These are phyloP conservation scores for Inga oerstediana DNA, from an alignment of 306 rosid species.

Conservation along the genomic window DNA sequence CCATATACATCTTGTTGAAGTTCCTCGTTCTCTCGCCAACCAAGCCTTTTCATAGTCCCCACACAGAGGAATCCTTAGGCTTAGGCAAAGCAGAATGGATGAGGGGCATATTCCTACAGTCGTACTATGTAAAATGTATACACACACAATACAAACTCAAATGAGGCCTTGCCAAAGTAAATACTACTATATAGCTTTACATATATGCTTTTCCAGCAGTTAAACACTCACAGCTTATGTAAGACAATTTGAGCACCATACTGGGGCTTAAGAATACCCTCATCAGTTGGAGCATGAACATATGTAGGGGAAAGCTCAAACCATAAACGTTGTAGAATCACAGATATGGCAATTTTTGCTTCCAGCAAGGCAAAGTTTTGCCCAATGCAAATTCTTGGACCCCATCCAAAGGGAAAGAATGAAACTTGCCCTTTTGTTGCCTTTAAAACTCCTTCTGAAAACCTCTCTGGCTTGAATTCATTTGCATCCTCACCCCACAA, in stretches of 20 bases:
- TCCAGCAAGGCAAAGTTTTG: conserved; percentile 39
- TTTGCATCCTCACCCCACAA: conserved; percentile 37
- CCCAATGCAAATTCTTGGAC: conserved; percentile 35
- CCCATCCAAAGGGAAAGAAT: conserved; percentile 36
- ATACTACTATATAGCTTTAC: neutral
- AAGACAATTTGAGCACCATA: neutral
- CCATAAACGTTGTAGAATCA: conserved; percentile 43
- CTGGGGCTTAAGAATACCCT: neutral
- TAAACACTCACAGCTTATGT: neutral
- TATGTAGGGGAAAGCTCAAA: conserved; percentile 46
- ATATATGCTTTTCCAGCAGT: neutral
- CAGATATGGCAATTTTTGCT: conserved; percentile 40
- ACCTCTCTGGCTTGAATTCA: conserved; percentile 37
- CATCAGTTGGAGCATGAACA: conserved; percentile 16
- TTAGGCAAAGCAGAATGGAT: too few species aligned
- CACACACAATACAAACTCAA: neutral
- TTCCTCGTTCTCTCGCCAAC: too few species aligned
- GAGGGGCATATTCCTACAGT: too few species aligned
- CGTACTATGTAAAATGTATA: neutral
- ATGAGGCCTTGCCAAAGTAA: neutral
- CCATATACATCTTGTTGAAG: neutral
- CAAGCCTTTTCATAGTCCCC: too few species aligned
- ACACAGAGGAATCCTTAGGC: too few species aligned
- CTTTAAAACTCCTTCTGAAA: conserved; percentile 33
- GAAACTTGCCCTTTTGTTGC: conserved; percentile 23